Percentiles rank a stretch among this genome's conserved stretches.
Conservation (phyloP, 148 eudicot species). For the Nepenthes gracilis region DNA sequence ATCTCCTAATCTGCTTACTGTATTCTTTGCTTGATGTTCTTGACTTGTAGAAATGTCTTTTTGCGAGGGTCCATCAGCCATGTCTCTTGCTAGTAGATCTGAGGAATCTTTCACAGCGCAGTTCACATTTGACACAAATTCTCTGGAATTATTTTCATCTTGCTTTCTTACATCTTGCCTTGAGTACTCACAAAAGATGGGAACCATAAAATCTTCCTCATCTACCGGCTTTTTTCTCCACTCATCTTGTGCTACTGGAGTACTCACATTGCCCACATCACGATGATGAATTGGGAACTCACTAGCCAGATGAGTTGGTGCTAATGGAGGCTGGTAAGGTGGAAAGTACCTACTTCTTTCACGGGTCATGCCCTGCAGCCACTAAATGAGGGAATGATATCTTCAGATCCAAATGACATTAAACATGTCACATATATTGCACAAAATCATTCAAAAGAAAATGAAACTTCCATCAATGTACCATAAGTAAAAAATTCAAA, state of each 20-base stretch:
- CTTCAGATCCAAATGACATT: too few species aligned
- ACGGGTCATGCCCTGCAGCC: conserved; percentile 39
- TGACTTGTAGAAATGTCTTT: conserved; percentile 3
- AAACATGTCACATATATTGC: too few species aligned
- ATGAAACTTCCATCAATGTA: too few species aligned
- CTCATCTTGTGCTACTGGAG: conserved; percentile 18
- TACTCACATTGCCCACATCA: conserved; percentile 23
- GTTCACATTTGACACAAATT: conserved; percentile 2
- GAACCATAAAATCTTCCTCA: conserved; percentile 70
- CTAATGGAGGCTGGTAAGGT: conserved; percentile 19
- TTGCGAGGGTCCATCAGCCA: conserved; percentile 7
- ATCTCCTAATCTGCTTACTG: conserved; percentile 6
- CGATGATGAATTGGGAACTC: conserved; percentile 21
- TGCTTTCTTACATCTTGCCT: conserved; percentile 18
- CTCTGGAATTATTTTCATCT: conserved; percentile 18
- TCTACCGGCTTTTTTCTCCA: conserved; percentile 26
- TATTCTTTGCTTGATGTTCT: conserved; percentile 15
- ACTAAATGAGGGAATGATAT: too few species aligned
- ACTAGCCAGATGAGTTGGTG: conserved; percentile 24
- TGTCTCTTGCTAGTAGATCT: conserved; percentile 14
- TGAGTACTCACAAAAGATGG: conserved; percentile 38
- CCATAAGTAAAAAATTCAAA: too few species aligned
- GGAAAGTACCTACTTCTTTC: conserved; percentile 36
- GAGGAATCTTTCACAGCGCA: conserved; percentile 14
- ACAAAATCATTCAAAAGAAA: too few species aligned